phyloP scores from a whole-genome alignment of 352 stramenopile species.

The Globisporangium spinosum region DNA sequence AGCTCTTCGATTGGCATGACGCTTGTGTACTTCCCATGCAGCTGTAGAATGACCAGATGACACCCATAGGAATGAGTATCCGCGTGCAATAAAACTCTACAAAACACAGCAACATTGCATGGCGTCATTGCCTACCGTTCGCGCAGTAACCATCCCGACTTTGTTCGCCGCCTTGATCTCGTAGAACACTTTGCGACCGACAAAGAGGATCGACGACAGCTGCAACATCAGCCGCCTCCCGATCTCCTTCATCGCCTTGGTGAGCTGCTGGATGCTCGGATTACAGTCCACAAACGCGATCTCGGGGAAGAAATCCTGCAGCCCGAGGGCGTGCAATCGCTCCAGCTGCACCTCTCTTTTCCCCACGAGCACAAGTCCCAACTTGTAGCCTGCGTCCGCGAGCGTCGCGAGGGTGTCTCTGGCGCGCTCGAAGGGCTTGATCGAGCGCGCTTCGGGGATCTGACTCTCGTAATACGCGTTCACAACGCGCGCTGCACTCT shows the following conservation, averaged over 20 bases:
- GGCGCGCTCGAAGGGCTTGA: constrained; percentile 56
- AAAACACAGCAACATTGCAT: neutral
- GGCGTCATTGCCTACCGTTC: constrained; percentile 43
- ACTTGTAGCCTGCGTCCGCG: constrained; percentile 43
- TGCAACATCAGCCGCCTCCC: constrained; percentile 52
- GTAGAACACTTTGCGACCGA: constrained; percentile 83
- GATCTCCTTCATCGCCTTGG: constrained; percentile 73
- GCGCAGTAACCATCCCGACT: constrained; percentile 70
- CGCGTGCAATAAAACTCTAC: neutral
- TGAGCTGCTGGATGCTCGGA: constrained; percentile 55
- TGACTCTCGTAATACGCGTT: constrained; percentile 78
- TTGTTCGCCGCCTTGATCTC: constrained; percentile 86
- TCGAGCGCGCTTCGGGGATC: constrained; percentile 60
- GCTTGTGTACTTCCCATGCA: constrained; percentile 80
- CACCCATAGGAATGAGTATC: neutral
- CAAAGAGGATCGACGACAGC: constrained; percentile 74
- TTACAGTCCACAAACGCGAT: constrained; percentile 69
- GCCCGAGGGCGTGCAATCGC: constrained; percentile 58
- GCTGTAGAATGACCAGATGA: constrained; percentile 26
- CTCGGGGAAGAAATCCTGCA: constrained; percentile 63
- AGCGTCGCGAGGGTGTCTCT: constrained; percentile 54
- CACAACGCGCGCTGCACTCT: constrained; percentile 57
- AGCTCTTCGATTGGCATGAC: constrained; percentile 85
- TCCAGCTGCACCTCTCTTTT: constrained; percentile 73
- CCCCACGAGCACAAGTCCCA: constrained; percentile 73